Conservation (phyloP, 1,284 basidiomycete genomes). For the Macrocybe sp. region DNA sequence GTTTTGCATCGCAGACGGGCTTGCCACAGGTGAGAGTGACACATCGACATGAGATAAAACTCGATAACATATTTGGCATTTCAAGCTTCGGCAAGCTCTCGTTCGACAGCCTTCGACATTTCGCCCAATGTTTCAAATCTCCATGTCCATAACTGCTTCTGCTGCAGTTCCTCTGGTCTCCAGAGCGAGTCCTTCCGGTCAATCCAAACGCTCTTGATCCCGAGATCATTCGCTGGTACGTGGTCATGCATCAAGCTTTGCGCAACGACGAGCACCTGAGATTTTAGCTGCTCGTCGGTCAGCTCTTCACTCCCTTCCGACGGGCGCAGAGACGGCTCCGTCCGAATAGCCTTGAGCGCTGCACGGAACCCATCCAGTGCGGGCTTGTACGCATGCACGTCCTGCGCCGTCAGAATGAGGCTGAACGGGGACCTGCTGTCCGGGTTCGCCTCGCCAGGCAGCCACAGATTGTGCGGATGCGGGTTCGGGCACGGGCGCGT, state of each 20-base stretch:
- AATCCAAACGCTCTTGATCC: constrained; percentile 58
- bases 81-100: constrained; percentile 18
- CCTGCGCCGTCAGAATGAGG: constrained; percentile 62
- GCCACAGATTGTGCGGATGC: constrained; percentile 31
- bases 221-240: constrained; percentile 44
- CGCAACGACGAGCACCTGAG: constrained; percentile 45
- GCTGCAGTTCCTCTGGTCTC: constrained; percentile 23
- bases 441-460: constrained; percentile 28
- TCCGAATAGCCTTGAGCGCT: constrained; percentile 42
- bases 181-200: constrained; percentile 47
- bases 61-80: not conserved
- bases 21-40: too few relatives aligned
- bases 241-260: constrained; percentile 59
- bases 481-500: constrained; percentile 25
- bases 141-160: constrained; percentile 35
- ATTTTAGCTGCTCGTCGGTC: constrained; percentile 26
- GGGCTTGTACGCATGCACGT: constrained; percentile 67
- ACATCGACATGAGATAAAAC: too few relatives aligned
- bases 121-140: constrained; percentile 51
- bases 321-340: constrained; percentile 31
- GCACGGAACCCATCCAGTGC: constrained; percentile 50
- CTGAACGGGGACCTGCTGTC: constrained; percentile 53
- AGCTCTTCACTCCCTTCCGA: constrained; percentile 28
- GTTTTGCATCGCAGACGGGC: too few relatives aligned
- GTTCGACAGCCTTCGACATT: constrained; percentile 50